Base-by-base conservation (phyloP, 331 rosid species). In the Dryas integrifolia region DNA sequence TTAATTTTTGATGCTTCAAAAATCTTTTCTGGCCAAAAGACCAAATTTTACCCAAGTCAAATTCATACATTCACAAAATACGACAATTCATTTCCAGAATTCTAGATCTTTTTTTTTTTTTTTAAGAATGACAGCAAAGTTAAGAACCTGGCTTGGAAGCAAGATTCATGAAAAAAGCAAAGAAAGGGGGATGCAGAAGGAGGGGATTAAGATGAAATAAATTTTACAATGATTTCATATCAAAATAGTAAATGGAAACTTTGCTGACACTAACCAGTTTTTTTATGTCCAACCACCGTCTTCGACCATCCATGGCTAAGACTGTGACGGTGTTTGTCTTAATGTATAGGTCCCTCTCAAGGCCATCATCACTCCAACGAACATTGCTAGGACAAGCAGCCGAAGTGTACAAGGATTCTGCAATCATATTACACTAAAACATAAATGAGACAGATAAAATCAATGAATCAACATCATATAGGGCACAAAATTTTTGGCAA, bases 231-330 rank as follows among this genome's bases (percentile, higher is more conserved):
- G 5, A 60, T 43, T 70, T 46, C 49, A 0, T 45, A 65, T 79
- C 52, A 26, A 5, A 72, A 84, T 77, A 26, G 14, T 15, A 58
- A 12, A 79, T 53, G 66, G 76, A 57, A 59, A 44, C 53, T 38
- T 30, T 70, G 18, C 18, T 72, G 81, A 65, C 58, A 73, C 82
- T 83, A 74, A 95, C 99, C 97, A 92, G 79, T 84, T 92, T 90
- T 76, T 85, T 87, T 80, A 92, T 79, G 85, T 95, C 98, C 90
- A 95, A 76, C 99, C 99, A 95, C 78, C 98, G 86, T 78, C 96
- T 87, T 67, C 99, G 92, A 83, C 99, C 99, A 87, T 95, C 99
- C 99, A 95, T 95, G 61, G 99, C 99, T 81, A 95, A 84, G 70
- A 95, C 89, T 64, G 99, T 80, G 75, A 95, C 89, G 39, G 88